Evolutionary conservation across 495 filamentous ascomycete genomes (phyloP), one percentile per base, ranked within the genome.

Genomic region (Clohesyomyces aquaticus): DNA sequence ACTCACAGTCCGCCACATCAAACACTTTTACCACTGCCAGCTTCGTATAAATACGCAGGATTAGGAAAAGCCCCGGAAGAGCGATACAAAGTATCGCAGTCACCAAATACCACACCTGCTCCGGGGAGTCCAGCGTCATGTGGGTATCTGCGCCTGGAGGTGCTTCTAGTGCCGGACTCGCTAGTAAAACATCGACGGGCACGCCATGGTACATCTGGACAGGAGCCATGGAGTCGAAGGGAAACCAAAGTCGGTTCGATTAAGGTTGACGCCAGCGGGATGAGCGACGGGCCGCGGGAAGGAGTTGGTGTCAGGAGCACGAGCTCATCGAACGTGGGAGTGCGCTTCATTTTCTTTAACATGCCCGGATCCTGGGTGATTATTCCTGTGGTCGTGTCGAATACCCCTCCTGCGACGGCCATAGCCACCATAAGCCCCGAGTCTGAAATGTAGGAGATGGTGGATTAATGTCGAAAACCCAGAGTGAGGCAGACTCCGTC

Each of bases 101-200:
- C 9, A 64, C 52, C 8, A 64, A 28, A 25, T 58, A 64, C 61
- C 61, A 64, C n/a, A 64, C 35, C 19, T 64, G 61, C 38, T 57
- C 61, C n/a, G 52, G 53, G 14, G 41, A 43, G 27, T 58, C 47
- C 29, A 50, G 14, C 10, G 61, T 64, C 61, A 64, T 58, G 1
- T 21, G 56, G n/a, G 26, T 52, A 38, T 64, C 53, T 25, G 45
- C 61, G 1, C 61, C 61, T 18, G 26, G 23, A 10, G 61, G 61
- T 11, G 28, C 43, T 14, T 2, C 26, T 26, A 59, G 28, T 6
- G 56, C 56, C 11, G 12, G 27, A 18, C 14, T 12, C 26, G 49
- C 25, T 1, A 52, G 49, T 16, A 32, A 29, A 18, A 19, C 14
- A 27, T 27, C 49, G 29, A 27, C 49, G 14, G 18, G 18, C 14